Evolutionary conservation across 805 yeast species (phyloP).

Genomic region (Saturnispora zaruensis): DNA sequence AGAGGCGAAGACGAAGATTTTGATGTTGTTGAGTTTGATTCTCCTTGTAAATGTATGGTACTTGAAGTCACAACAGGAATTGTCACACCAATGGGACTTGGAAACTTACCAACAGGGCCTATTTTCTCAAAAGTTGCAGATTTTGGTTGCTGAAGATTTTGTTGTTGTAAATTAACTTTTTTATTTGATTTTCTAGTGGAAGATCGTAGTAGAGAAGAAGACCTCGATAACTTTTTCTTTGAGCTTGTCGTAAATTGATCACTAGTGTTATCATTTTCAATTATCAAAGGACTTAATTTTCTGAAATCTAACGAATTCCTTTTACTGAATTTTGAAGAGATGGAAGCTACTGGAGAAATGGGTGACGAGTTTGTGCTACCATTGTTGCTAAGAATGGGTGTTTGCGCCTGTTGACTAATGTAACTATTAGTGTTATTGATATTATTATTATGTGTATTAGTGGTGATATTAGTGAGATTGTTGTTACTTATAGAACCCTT

Average conservation of each 20-base stretch:
- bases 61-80: constrained; percentile 28
- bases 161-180: not conserved
- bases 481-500: constrained; percentile 10
- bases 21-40: not conserved
- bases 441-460: no score
- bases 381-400: not conserved
- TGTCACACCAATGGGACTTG: constrained; percentile 28
- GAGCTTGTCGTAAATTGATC: not conserved
- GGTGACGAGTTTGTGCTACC: not conserved
- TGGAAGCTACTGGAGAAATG: constrained; percentile 4
- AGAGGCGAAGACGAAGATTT: not conserved
- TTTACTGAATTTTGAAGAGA: constrained; percentile 3
- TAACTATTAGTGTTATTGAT: not conserved
- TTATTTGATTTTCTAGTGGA: constrained; percentile 1
- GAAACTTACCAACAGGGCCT: constrained; percentile 29
- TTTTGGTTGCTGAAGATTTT: not conserved
- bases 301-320: not conserved
- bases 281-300: constrained; percentile 1
- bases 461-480: not conserved
- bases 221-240: constrained; percentile 3
- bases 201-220: constrained; percentile 1
- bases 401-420: not conserved
- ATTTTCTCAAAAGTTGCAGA: constrained; percentile 24
- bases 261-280: not conserved
- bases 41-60: constrained; percentile 17